These are phyloP conservation scores for Rutstroemia sydowiana DNA, from an alignment of 2,329 filamentous ascomycete genomes.

Conservation along the genomic window DNA sequence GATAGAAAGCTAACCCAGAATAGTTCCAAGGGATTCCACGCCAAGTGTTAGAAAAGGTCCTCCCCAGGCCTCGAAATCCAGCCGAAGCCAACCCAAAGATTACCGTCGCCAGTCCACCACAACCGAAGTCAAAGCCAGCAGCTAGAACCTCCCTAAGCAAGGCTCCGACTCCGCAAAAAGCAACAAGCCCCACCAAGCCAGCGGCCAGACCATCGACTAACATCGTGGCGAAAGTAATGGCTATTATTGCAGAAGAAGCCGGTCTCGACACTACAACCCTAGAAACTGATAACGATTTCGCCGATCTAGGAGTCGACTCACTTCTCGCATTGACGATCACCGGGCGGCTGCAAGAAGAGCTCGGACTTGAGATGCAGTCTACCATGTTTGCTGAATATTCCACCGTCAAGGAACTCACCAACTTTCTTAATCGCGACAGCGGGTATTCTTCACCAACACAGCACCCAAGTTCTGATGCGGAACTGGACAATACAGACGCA, in stretches of 20 bases:
- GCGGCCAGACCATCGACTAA: neutral
- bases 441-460: neutral
- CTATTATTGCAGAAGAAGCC: neutral
- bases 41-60: neutral
- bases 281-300: neutral
- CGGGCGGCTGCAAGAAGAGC: neutral
- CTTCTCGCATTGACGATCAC: neutral
- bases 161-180: neutral
- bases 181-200: neutral
- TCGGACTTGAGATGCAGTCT: neutral
- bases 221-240: neutral
- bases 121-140: neutral
- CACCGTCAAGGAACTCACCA: neutral
- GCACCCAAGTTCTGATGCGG: neutral
- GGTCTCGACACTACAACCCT: neutral
- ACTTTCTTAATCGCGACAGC: neutral
- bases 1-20: neutral
- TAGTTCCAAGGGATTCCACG: neutral
- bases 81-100: neutral
- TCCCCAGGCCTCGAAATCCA: neutral
- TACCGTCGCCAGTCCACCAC: neutral
- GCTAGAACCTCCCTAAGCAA: neutral
- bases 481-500: neutral
- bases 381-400: neutral
- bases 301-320: constrained; percentile 1